These are phyloP conservation scores for Peniophora sp. DNA, from an alignment of 1,284 basidiomycete species.

Conservation along the genomic window DNA sequence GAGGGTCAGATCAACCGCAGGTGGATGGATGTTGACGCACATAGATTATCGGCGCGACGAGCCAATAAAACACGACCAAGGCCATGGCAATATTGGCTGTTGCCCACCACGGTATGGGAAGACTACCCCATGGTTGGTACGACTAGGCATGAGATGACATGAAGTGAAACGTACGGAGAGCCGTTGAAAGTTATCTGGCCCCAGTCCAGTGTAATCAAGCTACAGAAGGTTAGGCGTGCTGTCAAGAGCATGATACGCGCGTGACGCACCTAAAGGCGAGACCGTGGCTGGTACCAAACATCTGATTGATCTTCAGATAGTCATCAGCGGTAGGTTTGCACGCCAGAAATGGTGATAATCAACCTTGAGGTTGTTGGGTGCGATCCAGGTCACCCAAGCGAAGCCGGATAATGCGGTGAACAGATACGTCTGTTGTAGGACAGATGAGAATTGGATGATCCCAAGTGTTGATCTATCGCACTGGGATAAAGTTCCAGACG, in stretches of 20 bases:
- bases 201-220: background rate
- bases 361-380: background rate
- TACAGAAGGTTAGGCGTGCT: background rate
- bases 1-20: background rate
- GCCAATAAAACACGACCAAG: background rate
- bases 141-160: background rate
- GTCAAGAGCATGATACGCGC: background rate
- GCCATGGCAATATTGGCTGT: background rate
- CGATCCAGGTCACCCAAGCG: slow-evolving; percentile 1
- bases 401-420: slow-evolving; percentile 1
- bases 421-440: background rate
- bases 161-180: background rate
- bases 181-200: background rate
- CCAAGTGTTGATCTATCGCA: background rate
- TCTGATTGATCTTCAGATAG: slow-evolving; percentile 45
- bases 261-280: slow-evolving; percentile 4
- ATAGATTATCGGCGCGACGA: background rate
- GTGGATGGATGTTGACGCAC: background rate
- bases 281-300: slow-evolving; percentile 75
- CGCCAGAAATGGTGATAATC: background rate
- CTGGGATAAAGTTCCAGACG: background rate
- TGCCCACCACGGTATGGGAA: background rate
- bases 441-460: background rate
- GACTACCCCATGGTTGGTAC: background rate
- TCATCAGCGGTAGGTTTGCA: background rate